Conservation (phyloP, 2,329 filamentous ascomycete genomes). For the Chaetomiaceae sp. region DNA sequence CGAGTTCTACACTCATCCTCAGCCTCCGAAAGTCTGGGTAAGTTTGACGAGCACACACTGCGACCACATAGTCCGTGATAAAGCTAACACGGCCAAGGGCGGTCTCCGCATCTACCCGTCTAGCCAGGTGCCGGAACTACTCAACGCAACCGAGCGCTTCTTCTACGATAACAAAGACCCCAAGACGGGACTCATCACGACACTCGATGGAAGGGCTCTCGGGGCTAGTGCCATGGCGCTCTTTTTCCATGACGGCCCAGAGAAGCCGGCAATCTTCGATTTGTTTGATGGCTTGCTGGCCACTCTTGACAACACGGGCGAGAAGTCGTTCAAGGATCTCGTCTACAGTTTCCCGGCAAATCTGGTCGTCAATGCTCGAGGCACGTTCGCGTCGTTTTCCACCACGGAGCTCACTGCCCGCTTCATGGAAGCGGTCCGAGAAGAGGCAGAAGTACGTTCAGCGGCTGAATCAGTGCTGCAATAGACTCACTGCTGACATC, state of each 20-base stretch:
- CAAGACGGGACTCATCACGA: conserved; percentile 30
- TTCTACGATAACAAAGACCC: conserved; percentile 26
- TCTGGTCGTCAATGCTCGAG: conserved; percentile 21
- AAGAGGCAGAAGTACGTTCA: conserved; percentile 21
- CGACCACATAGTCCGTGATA: too few relatives aligned
- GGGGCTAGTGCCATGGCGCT: conserved; percentile 20
- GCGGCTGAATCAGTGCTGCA: neutral
- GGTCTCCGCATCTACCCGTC: conserved; percentile 21
- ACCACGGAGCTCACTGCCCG: conserved; percentile 25
- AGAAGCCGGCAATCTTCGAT: conserved; percentile 24
- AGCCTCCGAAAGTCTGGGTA: conserved; percentile 23
- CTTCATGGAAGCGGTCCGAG: conserved; percentile 27
- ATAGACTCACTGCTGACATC: neutral
- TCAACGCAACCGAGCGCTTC: conserved; percentile 30
- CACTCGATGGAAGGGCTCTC: conserved; percentile 19
- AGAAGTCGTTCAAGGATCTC: conserved; percentile 19
- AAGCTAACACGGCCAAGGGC: conserved; percentile 7
- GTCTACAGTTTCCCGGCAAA: conserved; percentile 20
- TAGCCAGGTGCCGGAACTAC: conserved; percentile 18
- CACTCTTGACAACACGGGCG: conserved; percentile 7
- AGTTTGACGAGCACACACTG: neutral
- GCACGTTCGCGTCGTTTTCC: conserved; percentile 29
- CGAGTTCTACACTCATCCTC: conserved; percentile 23
- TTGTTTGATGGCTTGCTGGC: conserved; percentile 24
- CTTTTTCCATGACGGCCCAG: conserved; percentile 31